Evolutionary conservation across 805 yeast genomes (phyloP), one percentile per base, ranked within the genome.

Genomic region (Zygotorulaspora florentina): DNA sequence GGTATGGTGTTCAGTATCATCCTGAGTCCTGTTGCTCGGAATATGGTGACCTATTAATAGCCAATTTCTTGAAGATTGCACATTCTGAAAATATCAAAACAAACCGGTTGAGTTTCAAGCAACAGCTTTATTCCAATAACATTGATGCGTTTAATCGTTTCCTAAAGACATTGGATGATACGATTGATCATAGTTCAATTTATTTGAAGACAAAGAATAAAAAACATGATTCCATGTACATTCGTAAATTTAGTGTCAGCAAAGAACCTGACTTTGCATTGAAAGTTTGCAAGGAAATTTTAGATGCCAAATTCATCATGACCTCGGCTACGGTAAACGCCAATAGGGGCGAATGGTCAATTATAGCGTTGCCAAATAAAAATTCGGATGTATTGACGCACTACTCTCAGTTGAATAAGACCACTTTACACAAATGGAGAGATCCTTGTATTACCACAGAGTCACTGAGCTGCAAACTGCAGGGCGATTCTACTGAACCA

Each of bases 1-100:
- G 85, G 69, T 91, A 73, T 62, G 99, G 96, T 0, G 97, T 93
- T 2, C 99, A 93, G 59, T 95, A 90, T 59, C 99, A 93, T 59
- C 99, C 99, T 0, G 99, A 93, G 59, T 88, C 96, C 1, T 80
- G 91, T 33, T 87, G 96, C 56, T 88, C 97, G 0, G 69, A 73
- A 11, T 56, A 68, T 39, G 99, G 99, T 1, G 72, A 59, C 2
- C 56, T 62, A 9, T 62, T 93, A 42, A 64, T 90, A 3, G 51
- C 55, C 8, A 86, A 85, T 59, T 91, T 91, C 61, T 37, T 66
- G 28, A 11, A 40, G 1, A 8, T 61, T 3, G 65, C 73, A 0
- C 26, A 42, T 0, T 31, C 37, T 0, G 54, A 52, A 47, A 69
- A 54, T 61, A 53, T 40, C 51, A 54, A 30, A 40, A 42, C 23